These are phyloP conservation scores for Pachysandra terminalis DNA, from an alignment of 164 flowering plant species.

Conservation along the genomic window DNA sequence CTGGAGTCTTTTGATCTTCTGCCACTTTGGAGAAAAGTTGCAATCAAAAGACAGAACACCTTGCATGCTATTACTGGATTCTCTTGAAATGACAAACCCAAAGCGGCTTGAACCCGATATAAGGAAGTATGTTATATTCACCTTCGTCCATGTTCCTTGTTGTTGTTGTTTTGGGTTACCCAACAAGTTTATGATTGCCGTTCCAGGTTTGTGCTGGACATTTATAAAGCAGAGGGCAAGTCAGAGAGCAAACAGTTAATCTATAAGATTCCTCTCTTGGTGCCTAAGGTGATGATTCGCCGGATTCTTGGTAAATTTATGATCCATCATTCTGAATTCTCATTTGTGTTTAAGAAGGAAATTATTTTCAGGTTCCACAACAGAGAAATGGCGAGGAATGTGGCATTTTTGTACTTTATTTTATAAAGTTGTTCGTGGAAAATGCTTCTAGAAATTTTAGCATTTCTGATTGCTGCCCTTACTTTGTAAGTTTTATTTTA, in stretches of 20 bases:
- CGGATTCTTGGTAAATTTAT: background rate
- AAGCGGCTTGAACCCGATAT: conserved; percentile 61
- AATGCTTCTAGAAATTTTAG: conserved; percentile 60
- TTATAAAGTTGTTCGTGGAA: conserved; percentile 49
- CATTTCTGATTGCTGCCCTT: conserved; percentile 47
- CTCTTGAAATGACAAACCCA: conserved; percentile 44
- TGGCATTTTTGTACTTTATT: conserved; percentile 69
- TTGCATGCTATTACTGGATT: too few relatives aligned
- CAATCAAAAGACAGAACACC: too few relatives aligned
- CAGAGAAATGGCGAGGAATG: conserved; percentile 61
- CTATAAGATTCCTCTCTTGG: conserved; percentile 53
- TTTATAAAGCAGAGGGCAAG: conserved; percentile 42
- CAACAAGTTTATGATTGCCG: background rate
- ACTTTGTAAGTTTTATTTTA: conserved; percentile 37
- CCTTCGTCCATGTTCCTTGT: background rate
- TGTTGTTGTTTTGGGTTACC: background rate
- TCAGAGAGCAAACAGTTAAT: conserved; percentile 26
- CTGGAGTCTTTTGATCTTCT: conserved; percentile 74
- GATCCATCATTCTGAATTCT: conserved; percentile 1
- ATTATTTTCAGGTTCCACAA: conserved; percentile 63
- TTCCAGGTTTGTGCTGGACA: conserved; percentile 62
- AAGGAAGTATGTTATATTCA: conserved; percentile 41
- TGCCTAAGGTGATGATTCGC: conserved; percentile 54
- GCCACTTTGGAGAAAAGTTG: conserved; percentile 54
- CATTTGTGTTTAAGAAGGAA: background rate